A percentile compares a stretch with the other conserved stretches of the same genome.
These are phyloP conservation scores for Tetrahymena thermophila DNA, from an alignment of 73 alveolate genomes.

Conservation along the genomic window DNA sequence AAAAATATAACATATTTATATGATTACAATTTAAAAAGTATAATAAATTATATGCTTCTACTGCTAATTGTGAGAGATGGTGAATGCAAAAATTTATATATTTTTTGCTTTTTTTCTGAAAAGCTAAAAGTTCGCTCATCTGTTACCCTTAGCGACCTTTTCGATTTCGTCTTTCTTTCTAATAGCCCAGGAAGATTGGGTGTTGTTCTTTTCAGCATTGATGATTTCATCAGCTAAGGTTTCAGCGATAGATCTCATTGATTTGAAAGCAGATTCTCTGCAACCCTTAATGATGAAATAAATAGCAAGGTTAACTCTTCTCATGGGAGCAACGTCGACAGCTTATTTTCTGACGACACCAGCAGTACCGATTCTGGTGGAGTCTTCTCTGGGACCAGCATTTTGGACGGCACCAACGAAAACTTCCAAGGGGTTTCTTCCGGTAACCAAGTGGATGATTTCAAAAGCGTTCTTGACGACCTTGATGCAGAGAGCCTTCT, in stretches of 20 bases:
- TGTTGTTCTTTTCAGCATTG: constrained; percentile 87
- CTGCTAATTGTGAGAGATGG: not conserved
- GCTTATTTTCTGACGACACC: constrained; percentile 99
- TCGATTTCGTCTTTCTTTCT: constrained; percentile 97
- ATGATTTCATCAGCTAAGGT: constrained; percentile 98
- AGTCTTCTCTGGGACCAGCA: constrained; percentile 99
- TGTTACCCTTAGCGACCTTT: constrained; percentile 97
- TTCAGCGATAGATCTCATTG: constrained; percentile 96
- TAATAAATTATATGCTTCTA: not conserved
- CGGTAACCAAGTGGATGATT: constrained; percentile 91
- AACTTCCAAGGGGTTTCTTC: constrained; percentile 96
- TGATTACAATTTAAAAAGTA: not conserved
- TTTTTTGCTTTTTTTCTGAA: not conserved
- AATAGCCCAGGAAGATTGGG: constrained; percentile 89
- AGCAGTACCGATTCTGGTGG: constrained; percentile 98
- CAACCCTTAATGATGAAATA: constrained; percentile 94
- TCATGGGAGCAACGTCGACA: constrained; percentile 98
- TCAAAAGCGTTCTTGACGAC: constrained; percentile 96
- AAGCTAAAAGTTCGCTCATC: constrained; percentile 53
- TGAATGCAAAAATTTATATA: not conserved
- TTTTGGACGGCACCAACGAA: constrained; percentile 91
- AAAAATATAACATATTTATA: not conserved
- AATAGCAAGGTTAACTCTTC: constrained; percentile 97
- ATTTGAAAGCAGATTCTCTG: constrained; percentile 94
- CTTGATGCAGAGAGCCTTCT: constrained; percentile 96